A percentile compares a stretch with the other conserved stretches of the same genome.
Conservation (phyloP, 192 early-diverging fungal genomes). For the Linnemannia schmuckeri region DNA sequence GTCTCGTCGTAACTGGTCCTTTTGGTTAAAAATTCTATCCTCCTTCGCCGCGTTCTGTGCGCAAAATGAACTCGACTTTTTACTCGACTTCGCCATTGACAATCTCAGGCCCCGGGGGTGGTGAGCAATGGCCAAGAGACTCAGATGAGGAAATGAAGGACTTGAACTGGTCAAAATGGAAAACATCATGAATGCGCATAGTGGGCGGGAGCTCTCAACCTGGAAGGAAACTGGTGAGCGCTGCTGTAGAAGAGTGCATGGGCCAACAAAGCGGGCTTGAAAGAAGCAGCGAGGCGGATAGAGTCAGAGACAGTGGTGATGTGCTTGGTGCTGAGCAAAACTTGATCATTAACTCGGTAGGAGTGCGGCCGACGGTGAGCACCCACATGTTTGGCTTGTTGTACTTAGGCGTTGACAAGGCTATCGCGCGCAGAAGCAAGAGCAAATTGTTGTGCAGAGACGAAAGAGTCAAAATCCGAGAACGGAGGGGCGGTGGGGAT, state of each 20-base stretch:
- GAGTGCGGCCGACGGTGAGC: background rate
- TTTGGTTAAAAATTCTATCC: too few relatives aligned
- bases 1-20: too few relatives aligned
- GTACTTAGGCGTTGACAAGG: background rate
- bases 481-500: too few relatives aligned
- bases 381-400: background rate
- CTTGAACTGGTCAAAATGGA: background rate
- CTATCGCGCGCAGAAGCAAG: background rate
- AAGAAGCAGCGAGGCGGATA: background rate
- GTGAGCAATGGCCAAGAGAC: background rate
- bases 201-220: background rate
- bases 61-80: constrained; percentile 14
- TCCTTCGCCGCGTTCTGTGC: too few relatives aligned
- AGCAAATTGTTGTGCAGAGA: background rate
- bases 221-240: constrained; percentile 11
- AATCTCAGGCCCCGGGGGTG: constrained; percentile 1
- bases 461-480: background rate
- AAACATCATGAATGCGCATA: constrained; percentile 14
- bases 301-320: constrained; percentile 6
- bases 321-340: constrained; percentile 18
- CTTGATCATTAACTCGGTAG: background rate
- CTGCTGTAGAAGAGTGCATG: too few relatives aligned
- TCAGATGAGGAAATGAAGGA: background rate
- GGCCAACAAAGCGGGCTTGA: constrained; percentile 9
- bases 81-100: background rate